A percentile compares a stretch with the other conserved stretches of the same genome.
Conservation (phyloP, 2,329 filamentous ascomycete genomes). For the Mariannaea elegans region DNA sequence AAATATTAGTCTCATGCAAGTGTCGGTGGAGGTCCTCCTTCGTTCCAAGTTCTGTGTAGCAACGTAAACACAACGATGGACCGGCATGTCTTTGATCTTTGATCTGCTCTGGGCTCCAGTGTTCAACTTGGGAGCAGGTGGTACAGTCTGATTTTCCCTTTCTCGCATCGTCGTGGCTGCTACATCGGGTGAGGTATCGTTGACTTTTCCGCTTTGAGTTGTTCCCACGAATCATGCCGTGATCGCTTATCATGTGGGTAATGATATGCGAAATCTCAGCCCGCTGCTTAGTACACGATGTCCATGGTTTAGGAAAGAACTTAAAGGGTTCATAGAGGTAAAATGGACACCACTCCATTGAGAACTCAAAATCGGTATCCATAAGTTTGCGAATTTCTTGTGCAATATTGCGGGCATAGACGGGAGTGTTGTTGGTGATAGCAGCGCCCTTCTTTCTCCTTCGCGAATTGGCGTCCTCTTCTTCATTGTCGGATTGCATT, state of each 20-base stretch:
- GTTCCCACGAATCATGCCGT: conserved; percentile 31
- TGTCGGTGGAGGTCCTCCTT: conserved; percentile 30
- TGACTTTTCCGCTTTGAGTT: conserved; percentile 26
- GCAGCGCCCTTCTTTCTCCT: not conserved
- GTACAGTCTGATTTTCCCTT: conserved; percentile 30
- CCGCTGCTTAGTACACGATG: conserved; percentile 7
- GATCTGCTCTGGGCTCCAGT: conserved; percentile 23
- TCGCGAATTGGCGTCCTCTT: not conserved
- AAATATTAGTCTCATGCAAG: conserved; percentile 21
- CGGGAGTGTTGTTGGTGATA: not conserved
- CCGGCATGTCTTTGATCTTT: conserved; percentile 26
- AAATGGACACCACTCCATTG: conserved; percentile 9
- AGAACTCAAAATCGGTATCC: conserved; percentile 17
- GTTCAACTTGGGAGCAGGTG: conserved; percentile 24
- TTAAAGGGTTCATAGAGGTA: conserved; percentile 10
- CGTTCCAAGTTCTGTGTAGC: conserved; percentile 22
- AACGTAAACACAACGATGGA: conserved; percentile 30
- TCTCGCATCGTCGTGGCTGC: not conserved
- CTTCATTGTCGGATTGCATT: not conserved
- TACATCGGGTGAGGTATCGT: conserved; percentile 29
- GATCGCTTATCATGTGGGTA: conserved; percentile 31
- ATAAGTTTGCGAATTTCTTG: not conserved
- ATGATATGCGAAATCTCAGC: conserved; percentile 35
- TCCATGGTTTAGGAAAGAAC: conserved; percentile 10
- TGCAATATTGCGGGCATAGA: not conserved